Base-by-base conservation (phyloP, 306 rosid genomes). In the Sicyos edulis region DNA sequence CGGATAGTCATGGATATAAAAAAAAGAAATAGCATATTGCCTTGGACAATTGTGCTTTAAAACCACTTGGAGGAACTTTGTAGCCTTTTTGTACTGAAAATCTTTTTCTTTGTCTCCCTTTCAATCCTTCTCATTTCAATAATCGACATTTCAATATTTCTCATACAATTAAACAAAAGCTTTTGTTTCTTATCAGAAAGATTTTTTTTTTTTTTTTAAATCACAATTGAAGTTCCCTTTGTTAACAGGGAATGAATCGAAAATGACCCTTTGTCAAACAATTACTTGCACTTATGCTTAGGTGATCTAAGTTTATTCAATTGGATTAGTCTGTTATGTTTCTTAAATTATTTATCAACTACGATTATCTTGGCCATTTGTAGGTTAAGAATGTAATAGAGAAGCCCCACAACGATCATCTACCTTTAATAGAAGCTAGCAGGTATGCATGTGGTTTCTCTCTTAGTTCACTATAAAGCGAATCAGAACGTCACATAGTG, bases 331-430 rank as follows among this genome's bases (percentile, higher is more conserved):
- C n/a, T n/a, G 22, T 13, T 49, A 49, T 49, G 53, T 72, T 47
- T 17, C 21, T 29, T 53, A 4, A 51, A 37, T 58, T 54, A 62
- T 60, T 65, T 54, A 8, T 50, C 4, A 29, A 64, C 54, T 42
- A 73, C 53, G 51, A 56, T 63, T 69, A 77, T 75, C 60, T 54
- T 85, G 49, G 77, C 51, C 45, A 78, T 73, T 68, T 86, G 86
- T 96, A 93, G 99, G 99, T 93, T 83, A 85, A 87, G 88, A 84
- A 93, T 81, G 96, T 93, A 71, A 85, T 90, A 83, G 99, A 93
- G 88, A 93, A 88, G 89, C 99, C 97, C 74, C 77, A 87, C 58
- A 91, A 91, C 68, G 97, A 93, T 83, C 99, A 93, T 78, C 87
- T 93, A 50, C 97, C 99, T 37, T 76, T 93, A 74, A 54, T 93